A percentile compares a stretch with the other conserved stretches of the same genome.
Conservation (phyloP, 2,329 filamentous ascomycete species). For the Beauveria sp. region DNA sequence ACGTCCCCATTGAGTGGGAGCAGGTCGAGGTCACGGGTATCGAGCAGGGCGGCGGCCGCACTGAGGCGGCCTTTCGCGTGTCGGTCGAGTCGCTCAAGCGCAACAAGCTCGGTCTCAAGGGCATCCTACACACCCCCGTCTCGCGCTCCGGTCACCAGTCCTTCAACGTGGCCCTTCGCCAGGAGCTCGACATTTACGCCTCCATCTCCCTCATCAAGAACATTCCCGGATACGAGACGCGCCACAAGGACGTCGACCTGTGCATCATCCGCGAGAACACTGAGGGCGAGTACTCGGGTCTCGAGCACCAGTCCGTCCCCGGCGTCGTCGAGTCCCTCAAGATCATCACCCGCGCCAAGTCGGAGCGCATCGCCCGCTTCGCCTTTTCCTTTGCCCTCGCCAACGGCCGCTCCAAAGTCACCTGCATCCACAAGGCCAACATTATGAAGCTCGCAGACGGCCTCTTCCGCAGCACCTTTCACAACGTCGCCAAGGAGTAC, state of each 20-base stretch:
- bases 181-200: constrained; percentile 99
- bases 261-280: constrained; percentile 99
- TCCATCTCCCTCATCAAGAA: constrained; percentile 98
- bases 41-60: constrained; percentile 75
- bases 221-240: constrained; percentile 95
- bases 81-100: constrained; percentile 90
- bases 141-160: constrained; percentile 95
- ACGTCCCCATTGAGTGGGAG: constrained; percentile 97
- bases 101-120: constrained; percentile 98
- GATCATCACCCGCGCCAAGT: constrained; percentile 99
- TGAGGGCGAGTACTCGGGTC: constrained; percentile 97
- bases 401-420: constrained; percentile 99
- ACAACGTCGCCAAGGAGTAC: constrained; percentile 87
- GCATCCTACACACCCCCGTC: constrained; percentile 95
- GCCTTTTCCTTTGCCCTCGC: constrained; percentile 96
- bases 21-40: constrained; percentile 93
- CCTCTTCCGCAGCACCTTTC: constrained; percentile 97
- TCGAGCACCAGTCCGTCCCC: constrained; percentile 94
- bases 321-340: constrained; percentile 99
- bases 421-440: constrained; percentile 99
- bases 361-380: constrained; percentile 98
- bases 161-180: constrained; percentile 98
- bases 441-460: constrained; percentile 99
- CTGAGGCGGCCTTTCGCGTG: constrained; percentile 92
- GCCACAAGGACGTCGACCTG: constrained; percentile 93